A percentile compares a stretch with the other conserved stretches of the same genome.
phyloP scores from a whole-genome alignment of 257 asterid genomes.

The Pogostemon cablin region DNA sequence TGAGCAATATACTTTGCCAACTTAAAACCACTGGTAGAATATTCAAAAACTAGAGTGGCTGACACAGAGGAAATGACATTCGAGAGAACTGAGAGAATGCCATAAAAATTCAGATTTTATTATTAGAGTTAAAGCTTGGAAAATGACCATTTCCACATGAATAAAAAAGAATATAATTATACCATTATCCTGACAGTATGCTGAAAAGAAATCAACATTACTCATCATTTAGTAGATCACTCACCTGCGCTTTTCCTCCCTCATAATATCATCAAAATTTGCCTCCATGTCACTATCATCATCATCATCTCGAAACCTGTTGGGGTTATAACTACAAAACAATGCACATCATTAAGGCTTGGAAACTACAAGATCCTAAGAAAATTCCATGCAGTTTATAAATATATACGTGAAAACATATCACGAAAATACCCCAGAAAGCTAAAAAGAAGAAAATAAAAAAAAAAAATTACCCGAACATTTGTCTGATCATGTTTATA shows the following conservation, averaged over 20 bases:
- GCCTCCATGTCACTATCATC: constrained; percentile 90
- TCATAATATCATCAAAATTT: constrained; percentile 59
- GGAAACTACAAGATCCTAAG: neutral
- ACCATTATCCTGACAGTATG: neutral
- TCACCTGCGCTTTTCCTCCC: constrained; percentile 85
- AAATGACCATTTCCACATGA: neutral
- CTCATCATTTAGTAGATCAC: neutral
- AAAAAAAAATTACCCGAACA: constrained; percentile 57
- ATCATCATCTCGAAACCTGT: constrained; percentile 51
- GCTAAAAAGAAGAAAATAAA: neutral
- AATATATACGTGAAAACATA: no score
- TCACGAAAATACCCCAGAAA: no score
- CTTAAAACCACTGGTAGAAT: no score
- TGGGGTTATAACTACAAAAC: constrained; percentile 70
- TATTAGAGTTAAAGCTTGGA: neutral
- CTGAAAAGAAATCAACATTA: neutral
- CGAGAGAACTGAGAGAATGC: neutral
- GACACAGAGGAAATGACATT: neutral
- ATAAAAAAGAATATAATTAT: neutral
- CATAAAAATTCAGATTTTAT: neutral
- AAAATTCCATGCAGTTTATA: neutral
- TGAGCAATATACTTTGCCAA: neutral
- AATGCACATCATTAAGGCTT: neutral
- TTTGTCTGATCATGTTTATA: constrained; percentile 54
- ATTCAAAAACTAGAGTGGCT: neutral